phyloP scores from a whole-genome alignment of 305 asterid genomes.

The Fraxinus platypoda region DNA sequence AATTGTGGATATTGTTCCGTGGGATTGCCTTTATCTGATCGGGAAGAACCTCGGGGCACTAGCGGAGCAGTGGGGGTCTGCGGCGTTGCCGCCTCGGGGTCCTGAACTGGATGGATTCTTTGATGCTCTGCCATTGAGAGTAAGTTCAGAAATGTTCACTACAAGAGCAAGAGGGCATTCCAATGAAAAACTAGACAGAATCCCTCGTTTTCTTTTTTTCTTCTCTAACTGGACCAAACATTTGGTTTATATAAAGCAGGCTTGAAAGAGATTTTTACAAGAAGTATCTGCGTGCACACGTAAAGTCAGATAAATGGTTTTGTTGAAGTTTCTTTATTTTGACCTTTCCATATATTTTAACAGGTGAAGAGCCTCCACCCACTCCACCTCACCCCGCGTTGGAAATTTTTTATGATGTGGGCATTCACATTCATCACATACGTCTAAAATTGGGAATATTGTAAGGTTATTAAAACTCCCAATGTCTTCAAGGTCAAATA shows the following conservation, averaged over 20 bases:
- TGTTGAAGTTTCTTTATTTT: conserved; percentile 31
- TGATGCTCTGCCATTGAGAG: conserved; percentile 70
- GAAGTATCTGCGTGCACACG: conserved; percentile 14
- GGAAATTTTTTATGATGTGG: neutral
- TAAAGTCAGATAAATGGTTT: conserved; percentile 27
- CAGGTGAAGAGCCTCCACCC: neutral
- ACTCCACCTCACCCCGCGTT: neutral
- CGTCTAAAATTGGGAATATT: neutral
- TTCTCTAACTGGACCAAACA: neutral
- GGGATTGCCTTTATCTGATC: conserved; percentile 81
- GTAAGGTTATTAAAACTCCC: no score
- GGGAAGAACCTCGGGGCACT: conserved; percentile 47
- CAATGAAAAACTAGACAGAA: neutral
- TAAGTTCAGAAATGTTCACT: neutral
- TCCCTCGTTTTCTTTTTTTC: neutral
- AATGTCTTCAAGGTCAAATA: neutral
- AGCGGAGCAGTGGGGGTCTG: conserved; percentile 60
- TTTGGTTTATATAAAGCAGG: conserved; percentile 26
- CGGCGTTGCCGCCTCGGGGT: conserved; percentile 34
- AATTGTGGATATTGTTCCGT: conserved; percentile 33
- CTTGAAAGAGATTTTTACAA: conserved; percentile 1
- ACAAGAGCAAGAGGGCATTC: neutral
- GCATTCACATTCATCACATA: neutral
- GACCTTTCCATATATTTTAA: conserved; percentile 27
- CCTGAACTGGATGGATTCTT: conserved; percentile 68